Evolutionary conservation across 2,329 filamentous ascomycete genomes (phyloP).

Genomic region (Trichoderma cornu-damae): DNA sequence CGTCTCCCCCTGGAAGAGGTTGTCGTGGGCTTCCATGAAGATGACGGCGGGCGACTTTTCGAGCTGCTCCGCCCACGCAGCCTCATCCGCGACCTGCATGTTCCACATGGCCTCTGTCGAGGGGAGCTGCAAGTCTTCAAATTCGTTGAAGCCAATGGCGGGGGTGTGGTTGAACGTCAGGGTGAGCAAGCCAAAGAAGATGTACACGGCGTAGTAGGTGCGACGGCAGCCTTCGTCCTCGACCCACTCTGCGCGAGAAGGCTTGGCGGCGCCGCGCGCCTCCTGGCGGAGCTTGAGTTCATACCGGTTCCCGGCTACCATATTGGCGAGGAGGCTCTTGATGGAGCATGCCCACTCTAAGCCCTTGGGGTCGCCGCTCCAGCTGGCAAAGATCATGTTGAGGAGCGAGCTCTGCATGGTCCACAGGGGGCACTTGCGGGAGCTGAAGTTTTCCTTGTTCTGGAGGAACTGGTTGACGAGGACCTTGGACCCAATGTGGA

Average conservation of each 20-base stretch:
- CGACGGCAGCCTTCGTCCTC: constrained; percentile 94
- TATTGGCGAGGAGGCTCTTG: constrained; percentile 95
- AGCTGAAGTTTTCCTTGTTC: constrained; percentile 98
- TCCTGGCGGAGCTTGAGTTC: constrained; percentile 92
- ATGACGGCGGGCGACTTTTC: constrained; percentile 68
- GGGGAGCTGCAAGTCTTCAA: constrained; percentile 85
- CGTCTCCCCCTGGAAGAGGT: constrained; percentile 87
- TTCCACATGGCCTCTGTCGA: constrained; percentile 96
- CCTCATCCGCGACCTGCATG: constrained; percentile 69
- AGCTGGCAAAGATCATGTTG: constrained; percentile 99
- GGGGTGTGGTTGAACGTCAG: constrained; percentile 97
- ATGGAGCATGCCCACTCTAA: constrained; percentile 99
- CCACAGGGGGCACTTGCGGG: constrained; percentile 93
- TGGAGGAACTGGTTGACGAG: constrained; percentile 95
- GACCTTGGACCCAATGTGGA: constrained; percentile 96
- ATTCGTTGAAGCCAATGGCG: constrained; percentile 96
- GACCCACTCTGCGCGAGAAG: constrained; percentile 85
- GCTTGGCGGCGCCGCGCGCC: constrained; percentile 68
- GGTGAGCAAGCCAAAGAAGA: constrained; percentile 94
- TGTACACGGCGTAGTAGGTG: constrained; percentile 97
- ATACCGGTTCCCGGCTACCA: constrained; percentile 96
- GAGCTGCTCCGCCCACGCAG: constrained; percentile 76
- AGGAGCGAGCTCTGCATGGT: constrained; percentile 95
- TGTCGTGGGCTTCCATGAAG: constrained; percentile 91
- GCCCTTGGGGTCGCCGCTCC: constrained; percentile 96